Conservation (phyloP, 306 rosid species). For the Ormosia emarginata region DNA sequence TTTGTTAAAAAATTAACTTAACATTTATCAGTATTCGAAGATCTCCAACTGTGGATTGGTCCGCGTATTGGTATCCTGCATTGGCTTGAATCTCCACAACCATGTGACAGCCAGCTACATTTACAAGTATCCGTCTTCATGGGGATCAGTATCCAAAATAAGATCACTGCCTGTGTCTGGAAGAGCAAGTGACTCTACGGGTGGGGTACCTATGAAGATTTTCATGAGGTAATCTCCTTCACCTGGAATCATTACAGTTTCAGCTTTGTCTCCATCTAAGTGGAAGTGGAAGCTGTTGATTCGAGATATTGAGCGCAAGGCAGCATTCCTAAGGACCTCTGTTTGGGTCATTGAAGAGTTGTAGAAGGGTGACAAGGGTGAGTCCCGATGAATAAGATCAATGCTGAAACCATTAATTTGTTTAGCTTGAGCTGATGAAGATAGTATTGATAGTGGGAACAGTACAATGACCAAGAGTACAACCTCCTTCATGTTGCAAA, state of each 20-base stretch:
- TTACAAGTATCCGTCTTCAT: no score
- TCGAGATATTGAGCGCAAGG: not conserved
- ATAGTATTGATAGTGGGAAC: no score
- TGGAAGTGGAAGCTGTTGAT: not conserved
- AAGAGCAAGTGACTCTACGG: not conserved
- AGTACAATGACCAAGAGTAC: no score
- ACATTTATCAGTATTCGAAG: no score
- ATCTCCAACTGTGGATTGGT: no score
- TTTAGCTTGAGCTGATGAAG: not conserved
- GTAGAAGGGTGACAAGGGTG: not conserved
- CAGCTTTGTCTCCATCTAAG: not conserved
- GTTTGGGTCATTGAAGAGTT: not conserved
- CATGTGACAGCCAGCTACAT: no score
- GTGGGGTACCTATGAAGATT: not conserved
- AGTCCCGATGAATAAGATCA: not conserved
- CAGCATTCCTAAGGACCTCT: not conserved
- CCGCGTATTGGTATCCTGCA: no score
- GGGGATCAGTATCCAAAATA: no score
- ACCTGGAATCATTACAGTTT: not conserved
- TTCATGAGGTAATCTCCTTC: not conserved
- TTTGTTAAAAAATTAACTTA: no score
- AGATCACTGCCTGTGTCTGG: constrained; percentile 14
- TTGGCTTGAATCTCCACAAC: no score
- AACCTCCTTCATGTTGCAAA: not conserved
- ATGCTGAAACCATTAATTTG: not conserved